phyloP scores from a whole-genome alignment of 306 rosid genomes.

The Fragaria nilgerrensis region DNA sequence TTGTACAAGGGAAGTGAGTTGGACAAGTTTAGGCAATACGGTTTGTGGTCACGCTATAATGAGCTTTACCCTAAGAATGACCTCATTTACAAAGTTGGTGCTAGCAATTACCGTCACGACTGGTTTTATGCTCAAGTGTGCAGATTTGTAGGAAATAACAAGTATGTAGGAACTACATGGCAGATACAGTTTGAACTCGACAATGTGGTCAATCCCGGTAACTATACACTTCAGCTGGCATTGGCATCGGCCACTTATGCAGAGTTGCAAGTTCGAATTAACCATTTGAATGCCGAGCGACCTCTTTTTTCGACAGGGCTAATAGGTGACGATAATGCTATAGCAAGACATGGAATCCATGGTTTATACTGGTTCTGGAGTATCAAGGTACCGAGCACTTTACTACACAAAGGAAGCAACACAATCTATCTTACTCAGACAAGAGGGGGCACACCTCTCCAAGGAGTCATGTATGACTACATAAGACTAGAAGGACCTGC shows the following conservation, averaged over 20 bases:
- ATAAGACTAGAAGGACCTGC: constrained; percentile 54
- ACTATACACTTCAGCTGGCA: constrained; percentile 67
- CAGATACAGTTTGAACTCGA: constrained; percentile 48
- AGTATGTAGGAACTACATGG: constrained; percentile 60
- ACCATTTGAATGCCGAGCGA: neutral
- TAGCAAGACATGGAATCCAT: constrained; percentile 82
- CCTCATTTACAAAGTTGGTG: constrained; percentile 34
- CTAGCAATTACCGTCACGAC: constrained; percentile 11
- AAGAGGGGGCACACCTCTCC: constrained; percentile 24
- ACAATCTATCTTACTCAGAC: constrained; percentile 53
- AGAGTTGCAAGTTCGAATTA: constrained; percentile 51
- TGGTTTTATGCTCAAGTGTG: constrained; percentile 59
- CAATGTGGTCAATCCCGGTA: constrained; percentile 10
- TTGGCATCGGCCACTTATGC: constrained; percentile 49
- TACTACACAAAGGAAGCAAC: constrained; percentile 47
- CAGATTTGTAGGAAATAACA: constrained; percentile 23
- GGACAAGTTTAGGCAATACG: constrained; percentile 49
- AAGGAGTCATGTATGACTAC: constrained; percentile 78
- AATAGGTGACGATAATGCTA: constrained; percentile 59
- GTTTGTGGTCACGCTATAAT: constrained; percentile 49
- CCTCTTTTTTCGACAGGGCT: constrained; percentile 37
- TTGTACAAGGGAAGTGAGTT: constrained; percentile 16
- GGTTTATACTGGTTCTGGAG: constrained; percentile 52
- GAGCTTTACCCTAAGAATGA: constrained; percentile 37
- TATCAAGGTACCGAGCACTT: constrained; percentile 28